Conservation (phyloP, 2,329 filamentous ascomycete species). For the Aureobasidium zeae region DNA sequence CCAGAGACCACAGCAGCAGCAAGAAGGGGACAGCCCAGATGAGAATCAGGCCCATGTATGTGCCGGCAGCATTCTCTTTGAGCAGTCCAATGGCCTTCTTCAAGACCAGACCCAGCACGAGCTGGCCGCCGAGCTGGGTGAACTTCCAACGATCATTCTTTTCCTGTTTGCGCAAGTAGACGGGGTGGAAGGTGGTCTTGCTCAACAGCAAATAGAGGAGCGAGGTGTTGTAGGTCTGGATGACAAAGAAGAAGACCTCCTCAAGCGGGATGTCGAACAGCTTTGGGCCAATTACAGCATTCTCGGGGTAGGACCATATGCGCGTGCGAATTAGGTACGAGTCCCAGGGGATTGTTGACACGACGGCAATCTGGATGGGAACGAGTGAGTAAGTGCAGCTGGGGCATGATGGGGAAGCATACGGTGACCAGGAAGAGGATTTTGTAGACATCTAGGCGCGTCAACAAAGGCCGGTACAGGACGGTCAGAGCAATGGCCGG, state of each 20-base stretch:
- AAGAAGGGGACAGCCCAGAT: constrained; percentile 60
- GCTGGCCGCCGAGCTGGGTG: constrained; percentile 42
- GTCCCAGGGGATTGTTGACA: constrained; percentile 66
- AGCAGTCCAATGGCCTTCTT: constrained; percentile 39
- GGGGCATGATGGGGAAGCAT: constrained; percentile 1
- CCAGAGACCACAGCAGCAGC: constrained; percentile 53
- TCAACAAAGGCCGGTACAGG: constrained; percentile 53
- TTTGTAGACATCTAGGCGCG: constrained; percentile 53
- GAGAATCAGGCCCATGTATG: constrained; percentile 62
- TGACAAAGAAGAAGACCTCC: constrained; percentile 68
- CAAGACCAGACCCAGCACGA: constrained; percentile 38
- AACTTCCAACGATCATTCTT: constrained; percentile 30
- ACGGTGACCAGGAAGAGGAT: constrained; percentile 48
- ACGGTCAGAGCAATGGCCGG: constrained; percentile 50
- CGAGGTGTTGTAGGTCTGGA: constrained; percentile 66
- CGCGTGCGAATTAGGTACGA: constrained; percentile 59
- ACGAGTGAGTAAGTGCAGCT: background rate
- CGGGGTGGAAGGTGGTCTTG: constrained; percentile 51
- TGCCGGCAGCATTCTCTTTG: constrained; percentile 41
- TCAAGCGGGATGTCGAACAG: constrained; percentile 59
- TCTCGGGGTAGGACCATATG: constrained; percentile 62
- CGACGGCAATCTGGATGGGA: constrained; percentile 52
- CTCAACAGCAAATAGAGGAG: constrained; percentile 59
- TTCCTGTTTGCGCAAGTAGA: constrained; percentile 40
- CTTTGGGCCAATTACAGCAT: constrained; percentile 54